These are phyloP conservation scores for Aeminium ludgeri DNA, from an alignment of 495 filamentous ascomycete species.

Conservation along the genomic window DNA sequence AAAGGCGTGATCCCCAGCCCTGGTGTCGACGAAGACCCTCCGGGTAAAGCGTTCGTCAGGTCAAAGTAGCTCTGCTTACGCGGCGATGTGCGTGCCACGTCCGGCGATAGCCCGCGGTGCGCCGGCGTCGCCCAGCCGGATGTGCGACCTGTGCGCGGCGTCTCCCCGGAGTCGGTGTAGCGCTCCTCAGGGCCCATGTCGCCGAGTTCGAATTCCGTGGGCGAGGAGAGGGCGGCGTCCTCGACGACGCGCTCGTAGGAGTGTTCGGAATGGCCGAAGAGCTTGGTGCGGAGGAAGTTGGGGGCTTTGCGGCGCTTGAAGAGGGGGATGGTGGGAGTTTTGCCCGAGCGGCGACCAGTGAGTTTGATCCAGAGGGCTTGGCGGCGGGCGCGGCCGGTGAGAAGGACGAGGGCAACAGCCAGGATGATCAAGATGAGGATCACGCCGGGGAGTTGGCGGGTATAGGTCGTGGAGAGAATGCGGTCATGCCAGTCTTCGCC, in stretches of 20 bases:
- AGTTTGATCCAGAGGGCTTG: conserved; percentile 45
- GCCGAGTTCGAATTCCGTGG: conserved; percentile 45
- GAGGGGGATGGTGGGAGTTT: conserved; percentile 15
- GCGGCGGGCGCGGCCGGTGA: conserved; percentile 56
- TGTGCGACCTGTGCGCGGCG: conserved; percentile 33
- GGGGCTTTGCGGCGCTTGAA: conserved; percentile 29
- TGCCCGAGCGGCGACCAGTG: not conserved
- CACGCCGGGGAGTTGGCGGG: conserved; percentile 55
- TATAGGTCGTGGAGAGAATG: conserved; percentile 41
- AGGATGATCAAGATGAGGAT: conserved; percentile 59
- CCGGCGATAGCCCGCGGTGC: conserved; percentile 20
- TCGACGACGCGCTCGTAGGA: conserved; percentile 77
- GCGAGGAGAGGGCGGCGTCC: conserved; percentile 33
- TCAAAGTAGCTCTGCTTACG: conserved; percentile 10
- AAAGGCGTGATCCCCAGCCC: conserved; percentile 35
- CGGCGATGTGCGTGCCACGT: conserved; percentile 2
- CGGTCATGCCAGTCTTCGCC: conserved; percentile 60
- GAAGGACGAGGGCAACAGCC: conserved; percentile 45
- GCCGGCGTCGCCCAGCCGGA: conserved; percentile 50
- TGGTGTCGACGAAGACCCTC: conserved; percentile 17
- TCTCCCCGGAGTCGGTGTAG: conserved; percentile 34
- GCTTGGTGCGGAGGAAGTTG: conserved; percentile 24
- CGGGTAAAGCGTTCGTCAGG: conserved; percentile 25
- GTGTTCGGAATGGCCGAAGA: conserved; percentile 33
- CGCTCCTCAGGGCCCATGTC: conserved; percentile 38